Conservation (phyloP, 2,329 filamentous ascomycete genomes). For the Diplodia intermedia region DNA sequence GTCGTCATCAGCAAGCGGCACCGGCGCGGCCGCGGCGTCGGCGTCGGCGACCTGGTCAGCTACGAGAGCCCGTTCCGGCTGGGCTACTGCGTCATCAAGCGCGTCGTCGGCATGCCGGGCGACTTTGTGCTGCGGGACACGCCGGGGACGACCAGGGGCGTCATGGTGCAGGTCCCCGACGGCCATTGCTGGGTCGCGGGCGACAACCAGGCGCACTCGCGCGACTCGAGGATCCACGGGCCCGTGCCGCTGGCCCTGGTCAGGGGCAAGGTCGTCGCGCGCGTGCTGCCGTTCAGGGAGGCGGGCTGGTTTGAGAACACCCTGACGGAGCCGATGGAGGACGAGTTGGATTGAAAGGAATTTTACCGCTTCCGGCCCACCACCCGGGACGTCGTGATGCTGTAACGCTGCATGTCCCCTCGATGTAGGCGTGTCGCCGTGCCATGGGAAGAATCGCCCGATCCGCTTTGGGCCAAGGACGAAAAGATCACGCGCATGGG, state of each 20-base stretch:
- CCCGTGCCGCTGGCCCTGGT: slow-evolving; percentile 86
- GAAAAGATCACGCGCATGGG: not conserved
- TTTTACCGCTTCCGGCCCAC: too few relatives aligned
- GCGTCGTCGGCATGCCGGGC: slow-evolving; percentile 66
- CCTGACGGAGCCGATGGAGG: slow-evolving; percentile 23
- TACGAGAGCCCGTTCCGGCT: slow-evolving; percentile 74
- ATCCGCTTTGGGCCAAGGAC: not conserved
- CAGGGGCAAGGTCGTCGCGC: slow-evolving; percentile 74
- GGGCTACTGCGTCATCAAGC: slow-evolving; percentile 72
- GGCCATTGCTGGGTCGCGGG: slow-evolving; percentile 93
- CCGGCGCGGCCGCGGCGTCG: slow-evolving; percentile 69
- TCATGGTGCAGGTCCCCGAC: slow-evolving; percentile 78
- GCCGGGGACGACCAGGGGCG: slow-evolving; percentile 52
- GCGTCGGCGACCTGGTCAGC: slow-evolving; percentile 83
- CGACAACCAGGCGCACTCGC: slow-evolving; percentile 83
- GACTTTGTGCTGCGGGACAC: slow-evolving; percentile 75
- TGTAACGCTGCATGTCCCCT: not conserved
- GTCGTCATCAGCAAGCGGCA: slow-evolving; percentile 72
- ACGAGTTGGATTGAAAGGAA: not conserved
- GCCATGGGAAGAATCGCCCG: not conserved
- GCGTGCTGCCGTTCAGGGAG: slow-evolving; percentile 17
- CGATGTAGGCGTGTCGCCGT: too few relatives aligned
- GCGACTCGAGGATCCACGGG: slow-evolving; percentile 87
- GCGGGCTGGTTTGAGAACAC: slow-evolving; percentile 27
- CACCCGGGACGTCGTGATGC: not conserved